These are phyloP conservation scores for Chaetomidium leptoderma DNA, from an alignment of 495 filamentous ascomycete species.

Conservation along the genomic window DNA sequence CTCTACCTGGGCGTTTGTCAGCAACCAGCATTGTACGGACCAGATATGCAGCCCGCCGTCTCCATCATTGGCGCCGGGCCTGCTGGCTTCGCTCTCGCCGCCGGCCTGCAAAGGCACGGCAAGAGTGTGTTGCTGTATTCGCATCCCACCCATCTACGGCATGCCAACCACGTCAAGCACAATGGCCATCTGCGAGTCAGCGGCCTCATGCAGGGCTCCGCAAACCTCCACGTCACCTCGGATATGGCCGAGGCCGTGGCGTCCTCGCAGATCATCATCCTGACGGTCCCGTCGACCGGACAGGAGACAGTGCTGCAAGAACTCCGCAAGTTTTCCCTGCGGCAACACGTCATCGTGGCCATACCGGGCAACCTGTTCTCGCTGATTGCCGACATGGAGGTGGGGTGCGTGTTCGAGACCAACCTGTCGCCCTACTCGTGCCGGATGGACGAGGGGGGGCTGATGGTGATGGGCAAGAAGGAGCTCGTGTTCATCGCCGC, in stretches of 20 bases:
- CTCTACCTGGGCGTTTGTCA: no score
- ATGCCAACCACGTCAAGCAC: not conserved
- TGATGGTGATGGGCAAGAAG: not conserved
- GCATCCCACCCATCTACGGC: not conserved
- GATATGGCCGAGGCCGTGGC: not conserved
- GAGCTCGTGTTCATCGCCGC: not conserved
- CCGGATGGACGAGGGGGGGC: not conserved
- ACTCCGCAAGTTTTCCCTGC: not conserved
- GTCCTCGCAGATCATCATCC: not conserved
- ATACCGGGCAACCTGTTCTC: slow-evolving; percentile 3
- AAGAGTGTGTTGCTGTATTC: not conserved
- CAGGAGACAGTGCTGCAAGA: not conserved
- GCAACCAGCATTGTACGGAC: no score
- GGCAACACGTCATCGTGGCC: not conserved
- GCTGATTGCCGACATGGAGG: not conserved
- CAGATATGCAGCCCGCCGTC: not conserved
- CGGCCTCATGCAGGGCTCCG: not conserved
- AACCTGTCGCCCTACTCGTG: slow-evolving; percentile 1
- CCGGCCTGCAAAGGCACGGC: not conserved
- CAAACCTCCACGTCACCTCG: not conserved
- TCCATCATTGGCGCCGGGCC: not conserved
- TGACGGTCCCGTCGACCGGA: not conserved
- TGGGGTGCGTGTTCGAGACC: not conserved
- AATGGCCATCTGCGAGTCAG: not conserved
- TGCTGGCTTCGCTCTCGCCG: not conserved